Evolutionary conservation across 140 eudicot genomes (phyloP).

Genomic region (Stevia rebaudiana): DNA sequence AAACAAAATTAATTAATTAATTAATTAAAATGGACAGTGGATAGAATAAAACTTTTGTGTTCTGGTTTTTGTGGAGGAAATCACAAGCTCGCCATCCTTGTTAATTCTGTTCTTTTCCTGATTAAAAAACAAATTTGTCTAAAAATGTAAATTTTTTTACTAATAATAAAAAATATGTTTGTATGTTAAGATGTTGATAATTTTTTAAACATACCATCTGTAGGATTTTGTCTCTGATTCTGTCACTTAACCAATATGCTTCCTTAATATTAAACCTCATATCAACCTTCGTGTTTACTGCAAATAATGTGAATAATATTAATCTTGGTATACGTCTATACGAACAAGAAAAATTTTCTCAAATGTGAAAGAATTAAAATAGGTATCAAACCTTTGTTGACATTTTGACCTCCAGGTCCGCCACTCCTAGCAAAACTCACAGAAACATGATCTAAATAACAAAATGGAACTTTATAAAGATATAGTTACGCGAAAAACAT

Average conservation of each 20-base stretch:
- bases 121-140: constrained; percentile 1
- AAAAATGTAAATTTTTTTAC: neutral
- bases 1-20: constrained; percentile 4
- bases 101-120: constrained; percentile 95
- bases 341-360: neutral
- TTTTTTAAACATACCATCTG: constrained; percentile 43
- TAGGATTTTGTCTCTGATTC: constrained; percentile 73
- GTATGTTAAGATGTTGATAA: neutral
- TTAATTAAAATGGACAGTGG: constrained; percentile 13
- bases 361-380: constrained; percentile 1
- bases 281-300: constrained; percentile 95
- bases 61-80: constrained; percentile 84
- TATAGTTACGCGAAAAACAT: neutral
- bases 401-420: constrained; percentile 95
- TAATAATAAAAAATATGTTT: neutral
- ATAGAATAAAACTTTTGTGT: constrained; percentile 60
- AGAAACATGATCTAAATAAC: constrained; percentile 59
- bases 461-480: neutral
- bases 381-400: constrained; percentile 72
- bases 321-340: constrained; percentile 18
- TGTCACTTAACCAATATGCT: constrained; percentile 80
- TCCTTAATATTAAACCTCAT: constrained; percentile 82
- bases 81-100: constrained; percentile 87
- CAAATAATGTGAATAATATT: constrained; percentile 9
- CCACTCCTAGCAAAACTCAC: constrained; percentile 93